Evolutionary conservation across 2,329 filamentous ascomycete species (phyloP), one percentile per base, ranked within the genome.

Genomic region (Apiospora rasikravindrae): DNA sequence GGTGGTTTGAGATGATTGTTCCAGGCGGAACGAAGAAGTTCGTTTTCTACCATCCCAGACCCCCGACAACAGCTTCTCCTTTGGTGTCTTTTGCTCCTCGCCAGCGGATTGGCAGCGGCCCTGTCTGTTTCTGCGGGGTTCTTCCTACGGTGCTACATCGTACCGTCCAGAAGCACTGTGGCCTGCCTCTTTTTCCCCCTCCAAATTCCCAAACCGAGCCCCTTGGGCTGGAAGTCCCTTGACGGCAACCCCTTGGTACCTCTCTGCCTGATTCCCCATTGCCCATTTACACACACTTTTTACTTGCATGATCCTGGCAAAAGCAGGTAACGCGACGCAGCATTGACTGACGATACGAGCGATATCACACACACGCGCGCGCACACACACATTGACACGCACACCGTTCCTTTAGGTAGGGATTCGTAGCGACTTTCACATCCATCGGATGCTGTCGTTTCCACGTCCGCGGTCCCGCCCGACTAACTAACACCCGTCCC

Each of bases 401-500:
- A 51, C 49, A 29, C 49, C 24, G 49, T 42, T 53, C 49, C 10
- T 26, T 53, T 61, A 40, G 53, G 53, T 37, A 16, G 2, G 53
- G 33, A 13, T 33, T 49, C 10, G 45, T n/a, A 19, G 33, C 40
- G 57, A 40, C 40, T 64, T 40, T 64, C 57, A 40, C 57, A 64
- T 49, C 11, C 10, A 24, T 40, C 57, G 57, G 57, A 64, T 64
- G 29, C 57, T 64, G 57, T 64, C 5, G 33, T 64, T 64, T 64
- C 57, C 57, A 24, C 33, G 33, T n/a, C 57, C 29, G 33, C 57
- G 33, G 57, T 64, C 57, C 57, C 57, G 57, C 33, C 57, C 57
- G 57, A 64, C 57, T 64, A 64, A 64, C 57, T 64, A 64, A 40
- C 40, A 64, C 33, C 57, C 57, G 57, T 37, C 57, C 57, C 33